Percentiles rank a stretch among this genome's conserved stretches.
These are phyloP conservation scores for Gossypium ekmanianum DNA, from an alignment of 345 rosid genomes.

Conservation along the genomic window DNA sequence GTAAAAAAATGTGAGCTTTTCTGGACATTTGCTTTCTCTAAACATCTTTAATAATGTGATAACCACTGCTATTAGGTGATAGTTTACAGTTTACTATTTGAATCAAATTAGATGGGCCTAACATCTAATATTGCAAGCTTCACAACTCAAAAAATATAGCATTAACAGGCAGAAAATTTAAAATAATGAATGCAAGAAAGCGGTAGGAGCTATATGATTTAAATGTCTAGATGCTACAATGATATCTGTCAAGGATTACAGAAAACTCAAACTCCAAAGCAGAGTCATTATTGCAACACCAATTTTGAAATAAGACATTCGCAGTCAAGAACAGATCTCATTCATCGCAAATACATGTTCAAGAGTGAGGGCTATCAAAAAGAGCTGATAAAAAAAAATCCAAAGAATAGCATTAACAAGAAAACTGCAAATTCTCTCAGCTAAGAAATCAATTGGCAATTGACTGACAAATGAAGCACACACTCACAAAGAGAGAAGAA, in stretches of 20 bases:
- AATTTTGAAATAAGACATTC: not conserved
- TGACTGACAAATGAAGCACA: slow-evolving; percentile 15
- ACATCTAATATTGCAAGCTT: not conserved
- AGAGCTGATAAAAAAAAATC: not conserved
- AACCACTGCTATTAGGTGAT: not conserved
- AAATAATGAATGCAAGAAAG: not conserved
- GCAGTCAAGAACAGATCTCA: not conserved
- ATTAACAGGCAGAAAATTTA: not conserved
- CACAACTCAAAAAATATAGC: not conserved
- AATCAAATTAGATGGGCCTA: not conserved
- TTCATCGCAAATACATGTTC: not conserved
- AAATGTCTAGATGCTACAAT: not conserved
- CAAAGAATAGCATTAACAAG: slow-evolving; percentile 5
- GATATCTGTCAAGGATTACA: not conserved
- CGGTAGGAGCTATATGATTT: not conserved
- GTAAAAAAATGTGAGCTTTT: not conserved
- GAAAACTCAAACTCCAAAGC: not conserved
- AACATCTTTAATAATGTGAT: not conserved
- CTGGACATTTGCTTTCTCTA: not conserved
- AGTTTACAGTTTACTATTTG: not conserved
- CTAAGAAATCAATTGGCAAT: slow-evolving; percentile 1
- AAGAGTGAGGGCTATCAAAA: slow-evolving; percentile 8
- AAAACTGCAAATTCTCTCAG: slow-evolving; percentile 1
- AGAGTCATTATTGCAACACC: not conserved
- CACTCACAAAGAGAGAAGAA: slow-evolving; percentile 84